Conservation (phyloP, 2,329 filamentous ascomycete species). For the Chaetomium olivaceum region DNA sequence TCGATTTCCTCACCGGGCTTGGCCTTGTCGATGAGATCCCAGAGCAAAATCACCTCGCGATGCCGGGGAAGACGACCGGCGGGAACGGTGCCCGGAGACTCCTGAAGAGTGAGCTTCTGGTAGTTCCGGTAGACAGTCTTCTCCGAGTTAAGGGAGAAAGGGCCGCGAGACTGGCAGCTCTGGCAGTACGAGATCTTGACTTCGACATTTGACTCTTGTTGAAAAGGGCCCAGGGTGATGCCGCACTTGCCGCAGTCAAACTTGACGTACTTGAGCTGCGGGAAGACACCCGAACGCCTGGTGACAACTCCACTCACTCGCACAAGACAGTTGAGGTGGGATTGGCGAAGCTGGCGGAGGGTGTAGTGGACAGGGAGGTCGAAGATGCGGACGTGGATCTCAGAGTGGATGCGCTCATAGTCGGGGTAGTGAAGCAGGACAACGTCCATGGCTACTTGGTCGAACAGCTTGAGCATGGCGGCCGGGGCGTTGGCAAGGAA, state of each 20-base stretch:
- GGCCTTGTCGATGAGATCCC: constrained; percentile 93
- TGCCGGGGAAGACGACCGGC: constrained; percentile 91
- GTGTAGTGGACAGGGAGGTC: constrained; percentile 95
- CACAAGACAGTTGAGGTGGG: constrained; percentile 92
- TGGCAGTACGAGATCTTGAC: constrained; percentile 97
- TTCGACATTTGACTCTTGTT: constrained; percentile 94
- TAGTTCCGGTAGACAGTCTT: constrained; percentile 99
- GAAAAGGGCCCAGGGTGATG: constrained; percentile 88
- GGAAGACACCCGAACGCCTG: constrained; percentile 90
- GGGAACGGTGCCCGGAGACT: constrained; percentile 94
- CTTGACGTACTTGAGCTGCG: constrained; percentile 97
- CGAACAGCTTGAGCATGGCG: constrained; percentile 95
- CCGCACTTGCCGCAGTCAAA: constrained; percentile 96
- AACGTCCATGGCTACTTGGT: constrained; percentile 94
- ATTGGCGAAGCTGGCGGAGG: constrained; percentile 89
- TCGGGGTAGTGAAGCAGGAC: constrained; percentile 95
- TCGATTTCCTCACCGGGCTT: constrained; percentile 98
- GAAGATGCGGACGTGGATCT: constrained; percentile 96
- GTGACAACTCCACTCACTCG: constrained; percentile 95
- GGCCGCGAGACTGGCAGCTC: constrained; percentile 91
- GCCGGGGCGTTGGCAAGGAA: constrained; percentile 93
- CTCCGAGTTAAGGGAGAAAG: constrained; percentile 93
- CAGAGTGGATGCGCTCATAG: constrained; percentile 95
- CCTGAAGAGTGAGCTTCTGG: constrained; percentile 94
- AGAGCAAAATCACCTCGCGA: constrained; percentile 91